A percentile compares a stretch with the other conserved stretches of the same genome.
Conservation (phyloP, 345 rosid genomes). For the Dovyalis caffra region DNA sequence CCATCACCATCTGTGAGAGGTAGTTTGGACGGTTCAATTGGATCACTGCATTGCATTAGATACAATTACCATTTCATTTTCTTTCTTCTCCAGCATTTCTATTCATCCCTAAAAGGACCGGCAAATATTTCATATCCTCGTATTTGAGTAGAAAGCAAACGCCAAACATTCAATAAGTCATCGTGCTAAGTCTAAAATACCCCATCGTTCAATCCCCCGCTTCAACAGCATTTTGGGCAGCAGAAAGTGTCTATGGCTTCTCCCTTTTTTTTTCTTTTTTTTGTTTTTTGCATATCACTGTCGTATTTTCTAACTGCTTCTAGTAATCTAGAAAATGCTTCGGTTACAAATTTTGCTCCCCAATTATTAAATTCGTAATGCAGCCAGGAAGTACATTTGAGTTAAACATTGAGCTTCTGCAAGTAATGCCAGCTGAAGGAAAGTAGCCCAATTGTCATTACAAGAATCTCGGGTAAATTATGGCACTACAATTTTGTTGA, state of each 20-base stretch:
- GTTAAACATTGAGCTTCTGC: constrained; percentile 80
- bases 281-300: neutral
- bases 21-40: too few species aligned
- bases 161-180: neutral
- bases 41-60: too few species aligned
- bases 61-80: neutral
- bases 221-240: neutral
- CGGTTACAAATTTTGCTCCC: neutral
- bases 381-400: constrained; percentile 85
- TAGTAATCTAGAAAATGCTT: neutral
- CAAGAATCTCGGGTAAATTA: too few species aligned
- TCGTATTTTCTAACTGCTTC: neutral
- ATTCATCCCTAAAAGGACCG: neutral
- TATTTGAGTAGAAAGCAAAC: neutral
- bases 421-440: constrained; percentile 45
- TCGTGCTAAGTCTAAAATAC: neutral
- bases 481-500: neutral
- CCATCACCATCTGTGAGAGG: neutral
- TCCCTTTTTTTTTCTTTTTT: too few species aligned
- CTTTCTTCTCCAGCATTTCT: neutral
- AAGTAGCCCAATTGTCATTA: constrained; percentile 20
- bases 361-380: constrained; percentile 17
- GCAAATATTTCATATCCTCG: neutral
- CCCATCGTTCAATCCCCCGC: too few species aligned
- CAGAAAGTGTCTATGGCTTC: neutral